Base-by-base conservation (phyloP, 306 rosid genomes). In the Quercus parvula region DNA sequence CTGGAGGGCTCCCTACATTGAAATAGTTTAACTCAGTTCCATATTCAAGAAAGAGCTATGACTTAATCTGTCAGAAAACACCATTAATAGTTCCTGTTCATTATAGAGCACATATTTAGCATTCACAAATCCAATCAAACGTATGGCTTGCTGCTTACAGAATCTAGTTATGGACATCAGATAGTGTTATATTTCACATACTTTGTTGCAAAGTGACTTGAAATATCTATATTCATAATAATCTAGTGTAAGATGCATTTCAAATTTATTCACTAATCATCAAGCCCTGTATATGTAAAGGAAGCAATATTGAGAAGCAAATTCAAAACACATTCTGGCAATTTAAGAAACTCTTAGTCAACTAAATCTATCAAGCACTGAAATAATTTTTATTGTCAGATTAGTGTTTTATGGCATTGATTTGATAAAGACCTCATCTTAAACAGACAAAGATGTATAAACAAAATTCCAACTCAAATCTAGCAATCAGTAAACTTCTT, bases 1-100 rank as follows among this genome's bases (percentile, higher is more conserved):
- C 91, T 2, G 77, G 87, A 7, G 22, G 56, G 61, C 41, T 73
- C 80, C 93, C 89, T 83, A 52, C 78, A 78, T 30, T 20, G 66
- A 56, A 81, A 69, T 11, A 83, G 13, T 51, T 12, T 4, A 78
- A 63, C 68, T 75, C 33, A 56, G 73, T 22, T 55, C 73, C 70
- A 46, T n/a, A 58, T 69, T 62, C 52, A 73, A 25, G 20, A 52
- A 57, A 58, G 67, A 69, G n/a, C 25, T 54, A 22, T 1, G 7
- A 67, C 4, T 67, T 33, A 15, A 19, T 5, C 17, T 5, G 3
- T 28, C 20, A 63, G 38, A 63, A 28, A 14, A 35, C 35, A 61
- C 30, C 18, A 12, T 61, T 63, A 30, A 63, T 28, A n/a, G 59
- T 67, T 46, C 13, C 5, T 28, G 41, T 11, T 31, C 49, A 6